Conservation (phyloP, 2,329 filamentous ascomycete species). For the Colletotrichum sp. region DNA sequence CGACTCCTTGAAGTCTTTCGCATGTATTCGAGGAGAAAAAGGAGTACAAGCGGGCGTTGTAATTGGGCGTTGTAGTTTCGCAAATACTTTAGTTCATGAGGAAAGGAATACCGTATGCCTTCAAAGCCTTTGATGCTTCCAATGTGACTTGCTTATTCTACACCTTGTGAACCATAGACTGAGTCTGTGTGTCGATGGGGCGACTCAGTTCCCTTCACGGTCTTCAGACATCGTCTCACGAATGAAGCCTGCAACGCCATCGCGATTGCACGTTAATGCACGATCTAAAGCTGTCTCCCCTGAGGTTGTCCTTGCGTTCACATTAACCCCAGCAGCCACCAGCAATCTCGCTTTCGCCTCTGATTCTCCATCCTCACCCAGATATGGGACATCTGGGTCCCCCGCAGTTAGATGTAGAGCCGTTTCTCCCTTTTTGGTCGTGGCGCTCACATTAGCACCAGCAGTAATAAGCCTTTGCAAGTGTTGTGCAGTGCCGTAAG, state of each 20-base stretch:
- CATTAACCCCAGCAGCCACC: neutral
- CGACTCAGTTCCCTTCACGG: too few relatives aligned
- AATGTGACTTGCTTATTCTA: too few relatives aligned
- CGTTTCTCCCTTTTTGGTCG: neutral
- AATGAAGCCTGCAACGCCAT: neutral
- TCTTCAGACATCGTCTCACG: neutral
- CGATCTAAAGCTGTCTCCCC: neutral
- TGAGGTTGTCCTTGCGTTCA: neutral
- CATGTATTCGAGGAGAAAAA: neutral
- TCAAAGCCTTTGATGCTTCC: too few relatives aligned
- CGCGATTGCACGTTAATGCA: neutral
- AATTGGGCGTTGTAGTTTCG: neutral
- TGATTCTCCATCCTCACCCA: neutral
- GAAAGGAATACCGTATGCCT: too few relatives aligned
- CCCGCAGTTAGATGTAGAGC: neutral
- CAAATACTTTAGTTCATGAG: too few relatives aligned
- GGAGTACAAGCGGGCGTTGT: neutral
- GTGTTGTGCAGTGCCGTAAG: neutral
- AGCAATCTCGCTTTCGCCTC: neutral
- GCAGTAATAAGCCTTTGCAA: neutral
- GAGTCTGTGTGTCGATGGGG: too few relatives aligned
- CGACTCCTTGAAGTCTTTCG: fast-evolving
- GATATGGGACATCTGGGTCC: neutral
- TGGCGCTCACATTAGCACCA: neutral
- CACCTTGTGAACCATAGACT: too few relatives aligned